These are phyloP conservation scores for Glycine tomentella DNA, from an alignment of 306 rosid genomes.

Conservation along the genomic window DNA sequence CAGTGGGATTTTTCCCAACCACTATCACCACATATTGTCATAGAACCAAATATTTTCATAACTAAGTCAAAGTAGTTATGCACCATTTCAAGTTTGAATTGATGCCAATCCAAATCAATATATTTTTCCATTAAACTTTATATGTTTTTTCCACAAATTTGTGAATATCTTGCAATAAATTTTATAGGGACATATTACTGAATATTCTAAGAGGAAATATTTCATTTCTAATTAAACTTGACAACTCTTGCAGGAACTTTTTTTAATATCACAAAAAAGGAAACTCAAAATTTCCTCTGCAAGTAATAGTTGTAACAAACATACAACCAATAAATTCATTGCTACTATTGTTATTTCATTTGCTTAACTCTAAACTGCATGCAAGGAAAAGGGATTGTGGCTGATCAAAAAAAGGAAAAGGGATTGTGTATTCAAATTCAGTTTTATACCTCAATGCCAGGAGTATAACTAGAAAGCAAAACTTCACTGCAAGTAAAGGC, in stretches of 20 bases:
- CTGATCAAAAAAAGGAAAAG: not conserved
- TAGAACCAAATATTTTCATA: slow-evolving; percentile 37
- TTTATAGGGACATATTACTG: slow-evolving; percentile 14
- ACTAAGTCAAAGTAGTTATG: slow-evolving; percentile 16
- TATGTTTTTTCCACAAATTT: not conserved
- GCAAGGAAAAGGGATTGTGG: not conserved
- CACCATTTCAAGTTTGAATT: not conserved
- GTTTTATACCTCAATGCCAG: slow-evolving; percentile 66
- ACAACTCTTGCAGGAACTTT: slow-evolving; percentile 21
- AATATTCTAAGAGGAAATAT: slow-evolving; percentile 24
- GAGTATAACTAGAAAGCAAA: slow-evolving; percentile 52
- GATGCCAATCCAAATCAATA: slow-evolving; percentile 24
- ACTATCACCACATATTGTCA: slow-evolving; percentile 16
- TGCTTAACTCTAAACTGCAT: slow-evolving; percentile 12
- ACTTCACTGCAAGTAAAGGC: slow-evolving; percentile 65
- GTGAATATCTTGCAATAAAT: slow-evolving; percentile 18
- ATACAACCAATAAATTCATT: slow-evolving; percentile 16
- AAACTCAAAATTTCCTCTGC: slow-evolving; percentile 24
- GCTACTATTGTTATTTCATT: slow-evolving; percentile 18
- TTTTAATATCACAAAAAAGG: slow-evolving; percentile 29
- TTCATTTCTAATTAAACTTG: slow-evolving; percentile 7
- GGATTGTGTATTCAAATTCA: slow-evolving; percentile 28
- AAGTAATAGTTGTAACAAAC: slow-evolving; percentile 24
- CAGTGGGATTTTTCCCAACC: slow-evolving; percentile 21
- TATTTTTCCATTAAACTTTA: slow-evolving; percentile 19